These are phyloP conservation scores for Ramaria sp. DNA, from an alignment of 768 basidiomycete genomes.

Conservation along the genomic window DNA sequence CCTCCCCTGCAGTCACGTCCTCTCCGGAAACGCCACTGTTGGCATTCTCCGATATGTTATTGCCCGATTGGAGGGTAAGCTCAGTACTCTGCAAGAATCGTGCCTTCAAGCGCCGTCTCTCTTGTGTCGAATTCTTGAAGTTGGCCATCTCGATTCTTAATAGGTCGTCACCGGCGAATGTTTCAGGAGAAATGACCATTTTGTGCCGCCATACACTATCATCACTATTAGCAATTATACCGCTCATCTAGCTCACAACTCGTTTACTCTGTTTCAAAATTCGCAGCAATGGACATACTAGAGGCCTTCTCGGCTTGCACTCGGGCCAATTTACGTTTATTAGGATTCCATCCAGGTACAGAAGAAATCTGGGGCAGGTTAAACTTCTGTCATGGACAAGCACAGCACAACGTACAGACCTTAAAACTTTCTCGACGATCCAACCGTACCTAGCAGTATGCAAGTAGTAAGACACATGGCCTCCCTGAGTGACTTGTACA, in stretches of 20 bases:
- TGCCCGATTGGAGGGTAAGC: background rate
- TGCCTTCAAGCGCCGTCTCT: background rate
- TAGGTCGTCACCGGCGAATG: slow-evolving; percentile 1
- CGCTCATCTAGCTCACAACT: background rate
- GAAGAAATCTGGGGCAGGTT: background rate
- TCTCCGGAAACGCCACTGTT: background rate
- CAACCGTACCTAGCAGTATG: background rate
- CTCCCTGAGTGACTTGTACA: background rate
- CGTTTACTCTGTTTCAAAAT: slow-evolving; percentile 3
- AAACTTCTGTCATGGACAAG: too few species aligned
- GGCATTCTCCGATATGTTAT: background rate
- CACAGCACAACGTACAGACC: too few species aligned
- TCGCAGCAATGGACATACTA: slow-evolving; percentile 9
- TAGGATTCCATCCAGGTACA: background rate
- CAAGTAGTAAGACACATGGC: background rate
- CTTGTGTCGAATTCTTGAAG: background rate
- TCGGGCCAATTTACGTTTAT: slow-evolving; percentile 5
- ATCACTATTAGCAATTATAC: background rate
- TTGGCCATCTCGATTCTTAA: background rate
- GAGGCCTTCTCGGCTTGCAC: slow-evolving; percentile 4
- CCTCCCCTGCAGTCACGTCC: background rate
- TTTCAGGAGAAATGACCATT: background rate
- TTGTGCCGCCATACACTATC: background rate
- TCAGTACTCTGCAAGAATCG: background rate
- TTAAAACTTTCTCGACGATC: background rate